Evolutionary conservation across 768 basidiomycete genomes (phyloP).

Genomic region (Termitomyces sp.): DNA sequence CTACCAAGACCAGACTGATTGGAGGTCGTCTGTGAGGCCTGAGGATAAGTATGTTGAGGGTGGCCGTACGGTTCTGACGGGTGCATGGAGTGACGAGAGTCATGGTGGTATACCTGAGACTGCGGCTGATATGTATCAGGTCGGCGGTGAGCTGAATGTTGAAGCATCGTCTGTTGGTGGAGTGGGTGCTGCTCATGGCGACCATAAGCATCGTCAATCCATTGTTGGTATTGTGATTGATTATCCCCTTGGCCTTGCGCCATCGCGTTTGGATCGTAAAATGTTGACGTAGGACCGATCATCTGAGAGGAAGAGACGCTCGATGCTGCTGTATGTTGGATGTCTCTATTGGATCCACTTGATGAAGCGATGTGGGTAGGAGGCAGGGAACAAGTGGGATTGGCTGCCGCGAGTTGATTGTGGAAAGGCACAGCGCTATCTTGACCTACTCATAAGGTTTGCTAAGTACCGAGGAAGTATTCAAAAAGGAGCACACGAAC

Average conservation of each 20-base stretch:
- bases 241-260: slow-evolving; percentile 20
- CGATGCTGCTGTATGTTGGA: slow-evolving; percentile 11
- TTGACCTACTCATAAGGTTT: slow-evolving; percentile 8
- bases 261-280: slow-evolving; percentile 45
- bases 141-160: slow-evolving; percentile 19
- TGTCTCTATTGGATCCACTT: slow-evolving; percentile 12
- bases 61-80: slow-evolving; percentile 23
- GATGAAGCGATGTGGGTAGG: slow-evolving; percentile 11
- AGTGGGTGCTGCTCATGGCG: slow-evolving; percentile 18
- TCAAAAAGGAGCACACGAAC: slow-evolving; percentile 15
- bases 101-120: slow-evolving; percentile 16
- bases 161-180: slow-evolving; percentile 16
- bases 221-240: slow-evolving; percentile 37
- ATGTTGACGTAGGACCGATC: slow-evolving; percentile 51
- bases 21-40: slow-evolving; percentile 15
- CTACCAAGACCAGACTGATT: slow-evolving; percentile 16
- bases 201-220: slow-evolving; percentile 29
- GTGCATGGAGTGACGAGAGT: slow-evolving; percentile 12
- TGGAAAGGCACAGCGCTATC: slow-evolving; percentile 5
- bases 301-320: slow-evolving; percentile 30
- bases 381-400: slow-evolving; percentile 11
- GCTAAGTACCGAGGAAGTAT: slow-evolving; percentile 5
- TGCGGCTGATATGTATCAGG: slow-evolving; percentile 14
- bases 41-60: slow-evolving; percentile 21
- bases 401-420: slow-evolving; percentile 1